Base-by-base conservation (phyloP, 352 stramenopile species). In the Globisporangium parvum region DNA sequence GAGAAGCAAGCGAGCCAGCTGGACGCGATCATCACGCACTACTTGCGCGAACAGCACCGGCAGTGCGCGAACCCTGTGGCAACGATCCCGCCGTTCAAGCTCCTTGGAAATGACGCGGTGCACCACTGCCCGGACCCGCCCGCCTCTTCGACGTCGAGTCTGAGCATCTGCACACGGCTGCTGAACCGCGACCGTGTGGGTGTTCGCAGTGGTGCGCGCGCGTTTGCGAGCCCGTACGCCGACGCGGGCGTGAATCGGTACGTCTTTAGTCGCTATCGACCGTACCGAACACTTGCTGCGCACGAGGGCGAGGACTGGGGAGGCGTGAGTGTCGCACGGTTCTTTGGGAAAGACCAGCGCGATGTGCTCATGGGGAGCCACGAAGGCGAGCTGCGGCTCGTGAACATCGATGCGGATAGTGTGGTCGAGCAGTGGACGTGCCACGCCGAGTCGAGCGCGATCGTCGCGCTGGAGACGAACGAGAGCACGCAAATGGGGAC, bases 21-120 rank as follows among this genome's bases (percentile, higher is more conserved):
- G 14, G 82, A 96, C 58, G 73, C 80, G 26, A 93, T 96, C 44
- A 92, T 96, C 39, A 88, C 76, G 2, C 80, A 94, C 60, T 95
- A 93, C 53, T 65, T 95, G 20, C 77, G 85, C 53, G 85, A 95
- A 46, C 87, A 96, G 60, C 87, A 96, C 58, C 84, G 87, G 6
- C 86, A 93, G 53, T 96, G 87, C 51, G 57, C 80, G 0, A 92
- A 95, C 41, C 87, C 87, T 28, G 80, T 96, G 15, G 88, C 85
- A 17, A 92, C 88, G 1, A 79, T 96, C 1, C 87, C 87, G 0
- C 85, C 85, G 18, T 93, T 96, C 64, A 88, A 90, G 40, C 54
- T 96, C 18, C 52, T 90, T 8, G 78, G 74, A 4, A 66, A 71
- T 37, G 63, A 71, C 21, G 67, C 75, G 1, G 57, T 73, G 8